These are phyloP conservation scores for Diaporthe sp. DNA, from an alignment of 2,329 filamentous ascomycete species.

Conservation along the genomic window DNA sequence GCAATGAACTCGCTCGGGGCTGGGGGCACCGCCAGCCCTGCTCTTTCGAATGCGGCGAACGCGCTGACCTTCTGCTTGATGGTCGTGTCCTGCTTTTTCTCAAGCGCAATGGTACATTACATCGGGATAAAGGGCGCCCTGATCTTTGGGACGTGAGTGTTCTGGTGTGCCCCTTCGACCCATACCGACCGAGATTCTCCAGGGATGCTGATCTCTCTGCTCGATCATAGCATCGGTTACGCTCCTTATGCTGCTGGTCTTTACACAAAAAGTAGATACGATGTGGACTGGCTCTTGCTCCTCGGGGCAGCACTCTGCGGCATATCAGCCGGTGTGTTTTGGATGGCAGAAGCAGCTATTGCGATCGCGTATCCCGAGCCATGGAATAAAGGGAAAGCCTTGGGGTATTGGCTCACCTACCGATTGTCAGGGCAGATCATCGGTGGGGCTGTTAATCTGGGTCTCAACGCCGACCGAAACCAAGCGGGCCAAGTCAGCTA, in stretches of 20 bases:
- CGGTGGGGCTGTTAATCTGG: constrained; percentile 79
- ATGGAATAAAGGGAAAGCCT: constrained; percentile 73
- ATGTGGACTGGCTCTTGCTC: constrained; percentile 77
- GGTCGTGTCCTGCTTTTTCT: constrained; percentile 65
- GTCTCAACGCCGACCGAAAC: constrained; percentile 71
- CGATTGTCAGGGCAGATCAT: constrained; percentile 64
- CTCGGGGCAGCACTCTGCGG: constrained; percentile 79
- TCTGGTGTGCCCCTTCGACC: not conserved
- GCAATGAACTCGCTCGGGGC: constrained; percentile 59
- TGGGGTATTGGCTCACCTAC: constrained; percentile 78
- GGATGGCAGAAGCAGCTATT: constrained; percentile 82
- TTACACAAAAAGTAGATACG: constrained; percentile 80
- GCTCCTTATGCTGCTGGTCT: constrained; percentile 79
- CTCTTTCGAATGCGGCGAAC: constrained; percentile 61
- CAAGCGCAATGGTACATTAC: constrained; percentile 73
- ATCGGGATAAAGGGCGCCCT: constrained; percentile 80
- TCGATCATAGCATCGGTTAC: constrained; percentile 68
- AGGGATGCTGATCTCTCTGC: not conserved
- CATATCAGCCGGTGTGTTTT: constrained; percentile 79
- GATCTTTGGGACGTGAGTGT: constrained; percentile 74
- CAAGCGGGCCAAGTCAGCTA: constrained; percentile 77
- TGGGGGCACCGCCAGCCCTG: constrained; percentile 57
- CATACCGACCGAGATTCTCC: not conserved
- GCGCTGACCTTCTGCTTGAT: constrained; percentile 61
- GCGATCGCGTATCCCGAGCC: constrained; percentile 81